Evolutionary conservation across 306 rosid species (phyloP), one percentile per base, ranked within the genome.

Genomic region (Medicago ruthenica): DNA sequence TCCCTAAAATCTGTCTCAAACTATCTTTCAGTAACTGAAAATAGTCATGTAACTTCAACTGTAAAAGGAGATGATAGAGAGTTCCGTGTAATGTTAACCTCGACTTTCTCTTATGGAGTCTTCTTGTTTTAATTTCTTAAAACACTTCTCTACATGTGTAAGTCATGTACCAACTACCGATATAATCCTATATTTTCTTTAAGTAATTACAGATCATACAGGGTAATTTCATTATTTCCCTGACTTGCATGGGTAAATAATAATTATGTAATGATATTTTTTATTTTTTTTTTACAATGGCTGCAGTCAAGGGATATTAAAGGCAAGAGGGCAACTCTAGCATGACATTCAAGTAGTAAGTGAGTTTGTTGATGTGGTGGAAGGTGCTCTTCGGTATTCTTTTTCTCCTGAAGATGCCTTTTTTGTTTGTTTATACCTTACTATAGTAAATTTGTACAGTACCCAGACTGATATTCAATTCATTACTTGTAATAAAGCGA

Each of bases 301-400:
- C 62, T 88, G 90, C 93, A 92, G 98, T 83, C 96, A 45, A 95
- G 97, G 87, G 96, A 90, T 74, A 83, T 92, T 37, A 95, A 92
- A 80, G 98, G 98, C 81, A 95, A 92, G 91, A 82, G 89, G 80
- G 93, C 97, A 74, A 95, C 98, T 61, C 88, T 95, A 75, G 98
- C 98, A 9, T 94, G 87, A 87, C 17, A 10, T 44, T 39, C 67
- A 67, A 54, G 80, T 50, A 67, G 36, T 22, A 55, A 47, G 62
- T 50, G 58, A 57, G 67, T 71, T 39, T 62, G 72, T 48, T 70
- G 69, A 40, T 24, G 55, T 1, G 18, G 83, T 73, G 27, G 76
- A 70, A 76, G 67, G 60, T n/a, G 57, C 65, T 61, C 15, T 62
- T 41, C 67, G 73, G 73, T 47, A 71, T 67, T 53, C n/a, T 61